Percentiles rank a stretch among this genome's conserved stretches.
Conservation (phyloP, 1,284 basidiomycete genomes). For the Sphagnurus paluster region DNA sequence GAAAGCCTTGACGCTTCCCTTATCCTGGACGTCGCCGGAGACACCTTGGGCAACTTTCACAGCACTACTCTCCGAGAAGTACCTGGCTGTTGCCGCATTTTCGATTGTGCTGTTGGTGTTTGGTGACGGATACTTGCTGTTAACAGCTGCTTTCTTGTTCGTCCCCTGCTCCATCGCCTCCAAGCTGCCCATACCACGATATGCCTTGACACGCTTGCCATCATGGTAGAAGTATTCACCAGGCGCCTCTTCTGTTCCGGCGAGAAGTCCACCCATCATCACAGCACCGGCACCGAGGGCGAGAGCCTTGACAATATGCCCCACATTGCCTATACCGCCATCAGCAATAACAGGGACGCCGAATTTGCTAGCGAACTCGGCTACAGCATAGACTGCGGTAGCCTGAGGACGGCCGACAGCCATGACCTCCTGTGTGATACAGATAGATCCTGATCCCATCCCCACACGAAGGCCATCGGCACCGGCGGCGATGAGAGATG, state of each 20-base stretch:
- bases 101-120: conserved; percentile 60
- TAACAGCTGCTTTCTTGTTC: conserved; percentile 39
- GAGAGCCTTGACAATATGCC: conserved; percentile 97
- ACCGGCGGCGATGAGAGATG: conserved; percentile 90
- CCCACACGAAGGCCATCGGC: conserved; percentile 94
- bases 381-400: conserved; percentile 92
- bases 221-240: conserved; percentile 99
- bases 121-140: conserved; percentile 46
- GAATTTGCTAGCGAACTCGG: conserved; percentile 92
- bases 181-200: conserved; percentile 97
- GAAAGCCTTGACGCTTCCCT: conserved; percentile 91
- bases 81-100: conserved; percentile 95
- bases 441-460: conserved; percentile 98
- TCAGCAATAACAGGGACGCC: conserved; percentile 99
- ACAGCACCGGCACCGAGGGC: conserved; percentile 93
- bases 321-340: conserved; percentile 94
- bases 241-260: conserved; percentile 95
- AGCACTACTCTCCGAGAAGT: conserved; percentile 94
- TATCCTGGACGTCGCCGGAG: conserved; percentile 95
- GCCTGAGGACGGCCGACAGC: conserved; percentile 99
- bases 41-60: conserved; percentile 99
- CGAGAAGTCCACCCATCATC: conserved; percentile 98
- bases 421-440: conserved; percentile 99
- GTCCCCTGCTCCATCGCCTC: conserved; percentile 95
- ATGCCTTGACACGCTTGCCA: conserved; percentile 97